Base-by-base conservation (phyloP, 208 protist species). In the Wallacemonas sp. region DNA sequence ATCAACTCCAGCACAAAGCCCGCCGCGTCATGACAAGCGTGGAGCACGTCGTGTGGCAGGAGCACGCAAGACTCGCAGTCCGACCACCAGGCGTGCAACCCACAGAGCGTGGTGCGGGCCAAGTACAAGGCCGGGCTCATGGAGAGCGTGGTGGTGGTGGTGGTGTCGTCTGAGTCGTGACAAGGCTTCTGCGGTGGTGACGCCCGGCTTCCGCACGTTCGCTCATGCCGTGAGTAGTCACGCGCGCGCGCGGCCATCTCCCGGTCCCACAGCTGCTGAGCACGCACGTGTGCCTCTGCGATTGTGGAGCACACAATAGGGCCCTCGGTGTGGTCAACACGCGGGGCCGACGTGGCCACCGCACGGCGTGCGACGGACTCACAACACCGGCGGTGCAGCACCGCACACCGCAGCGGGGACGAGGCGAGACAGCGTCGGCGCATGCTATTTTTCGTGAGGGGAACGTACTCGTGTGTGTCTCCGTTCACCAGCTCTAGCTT, bases 281-380 rank as follows among this genome's bases (percentile, higher is more conserved):
- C 57, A 32, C 57, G 47, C 12, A 30, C 61, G 21, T 66, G 61
- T n/a, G 61, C 61, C 43, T 66, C 61, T 5, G 61, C 61, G 30
- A 66, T 3, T 2, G 32, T 47, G 8, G 1, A 11, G 24, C 47
- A 66, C 32, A 66, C 43, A 6, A 27, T 24, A 16, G 16, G 11
- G 19, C 14, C 48, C 8, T 33, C 16, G 16, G 2, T 17, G 36
- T 41, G 9, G 36, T 14, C 36, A 6, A 17, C 36, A 41, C 36
- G 6, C 6, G n/a, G n/a, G n/a, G n/a, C n/a, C n/a, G n/a, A n/a
- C n/a, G n/a, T n/a, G n/a, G n/a, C n/a, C n/a, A n/a, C n/a, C n/a
- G n/a, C n/a, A n/a, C n/a, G n/a, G n/a, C n/a, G n/a, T n/a, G n/a
- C n/a, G n/a, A n/a, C n/a, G n/a, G n/a, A n/a, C n/a, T n/a, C n/a